These are phyloP conservation scores for Tetrapisispora nanseiensis DNA, from an alignment of 805 yeast genomes.

Conservation along the genomic window DNA sequence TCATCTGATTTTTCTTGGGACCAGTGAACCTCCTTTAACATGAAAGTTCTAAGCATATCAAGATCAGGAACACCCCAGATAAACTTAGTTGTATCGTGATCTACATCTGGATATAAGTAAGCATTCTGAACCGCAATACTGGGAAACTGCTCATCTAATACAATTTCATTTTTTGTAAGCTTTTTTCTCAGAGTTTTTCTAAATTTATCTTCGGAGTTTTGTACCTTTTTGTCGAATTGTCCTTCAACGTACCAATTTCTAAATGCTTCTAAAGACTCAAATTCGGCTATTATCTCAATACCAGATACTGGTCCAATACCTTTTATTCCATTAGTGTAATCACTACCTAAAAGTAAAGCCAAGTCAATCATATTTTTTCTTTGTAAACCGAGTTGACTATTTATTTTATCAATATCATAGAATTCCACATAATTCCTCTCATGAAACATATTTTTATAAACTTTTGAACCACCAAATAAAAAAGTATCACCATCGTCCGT, in stretches of 20 bases:
- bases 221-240: slow-evolving; percentile 34
- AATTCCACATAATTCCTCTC: slow-evolving; percentile 88
- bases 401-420: slow-evolving; percentile 53
- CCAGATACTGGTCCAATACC: slow-evolving; percentile 94
- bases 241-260: slow-evolving; percentile 35
- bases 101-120: slow-evolving; percentile 74
- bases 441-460: slow-evolving; percentile 89
- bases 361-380: slow-evolving; percentile 61
- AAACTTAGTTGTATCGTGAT: slow-evolving; percentile 65
- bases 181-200: slow-evolving; percentile 49
- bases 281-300: slow-evolving; percentile 82
- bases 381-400: slow-evolving; percentile 51
- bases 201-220: slow-evolving; percentile 37
- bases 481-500: slow-evolving; percentile 98
- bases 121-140: slow-evolving; percentile 61
- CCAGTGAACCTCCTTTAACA: slow-evolving; percentile 75
- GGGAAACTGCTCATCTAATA: slow-evolving; percentile 61
- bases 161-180: slow-evolving; percentile 42
- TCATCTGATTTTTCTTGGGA: slow-evolving; percentile 64
- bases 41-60: slow-evolving; percentile 62
- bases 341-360: slow-evolving; percentile 84
- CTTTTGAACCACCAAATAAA: slow-evolving; percentile 74
- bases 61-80: slow-evolving; percentile 87
- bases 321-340: slow-evolving; percentile 85
- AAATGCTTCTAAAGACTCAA: slow-evolving; percentile 37